A percentile compares a stretch with the other conserved stretches of the same genome.
phyloP scores from a whole-genome alignment of 306 rosid species.

The Fragaria iinumae region DNA sequence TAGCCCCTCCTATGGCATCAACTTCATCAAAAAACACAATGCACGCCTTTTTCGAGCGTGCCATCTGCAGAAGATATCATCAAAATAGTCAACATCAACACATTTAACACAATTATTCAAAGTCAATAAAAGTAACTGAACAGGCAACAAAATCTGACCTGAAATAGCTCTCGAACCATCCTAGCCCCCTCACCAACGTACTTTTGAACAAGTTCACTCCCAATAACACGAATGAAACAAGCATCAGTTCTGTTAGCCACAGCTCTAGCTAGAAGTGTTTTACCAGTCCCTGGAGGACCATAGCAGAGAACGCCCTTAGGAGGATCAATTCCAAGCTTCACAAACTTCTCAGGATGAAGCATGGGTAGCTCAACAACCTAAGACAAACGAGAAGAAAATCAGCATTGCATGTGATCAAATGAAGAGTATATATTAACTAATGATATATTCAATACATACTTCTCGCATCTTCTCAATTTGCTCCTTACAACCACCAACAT shows the following conservation, averaged over 20 bases:
- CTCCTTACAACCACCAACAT: constrained; percentile 98
- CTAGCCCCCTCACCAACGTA: constrained; percentile 99
- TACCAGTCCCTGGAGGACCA: constrained; percentile 99
- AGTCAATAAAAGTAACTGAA: neutral
- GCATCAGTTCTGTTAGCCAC: constrained; percentile 99
- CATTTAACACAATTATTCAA: neutral
- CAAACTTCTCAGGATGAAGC: constrained; percentile 99
- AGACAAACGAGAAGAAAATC: constrained; percentile 12
- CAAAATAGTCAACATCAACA: constrained; percentile 11
- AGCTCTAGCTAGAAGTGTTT: constrained; percentile 97
- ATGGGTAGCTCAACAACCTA: constrained; percentile 99
- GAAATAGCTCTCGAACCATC: constrained; percentile 96
- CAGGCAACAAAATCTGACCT: constrained; percentile 42
- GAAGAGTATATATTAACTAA: neutral
- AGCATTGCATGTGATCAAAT: constrained; percentile 8
- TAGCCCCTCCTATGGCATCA: constrained; percentile 99
- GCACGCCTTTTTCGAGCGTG: constrained; percentile 96
- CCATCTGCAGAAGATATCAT: constrained; percentile 60
- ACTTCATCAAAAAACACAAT: constrained; percentile 97
- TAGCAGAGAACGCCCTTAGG: constrained; percentile 99
- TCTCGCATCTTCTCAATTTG: constrained; percentile 98
- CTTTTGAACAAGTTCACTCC: constrained; percentile 98
- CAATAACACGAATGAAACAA: constrained; percentile 96
- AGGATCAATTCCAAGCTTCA: constrained; percentile 99
- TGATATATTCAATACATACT: constrained; percentile 34